These are phyloP conservation scores for Phascolomyces articulosus DNA, from an alignment of 371 early-diverging fungal species.

Conservation along the genomic window DNA sequence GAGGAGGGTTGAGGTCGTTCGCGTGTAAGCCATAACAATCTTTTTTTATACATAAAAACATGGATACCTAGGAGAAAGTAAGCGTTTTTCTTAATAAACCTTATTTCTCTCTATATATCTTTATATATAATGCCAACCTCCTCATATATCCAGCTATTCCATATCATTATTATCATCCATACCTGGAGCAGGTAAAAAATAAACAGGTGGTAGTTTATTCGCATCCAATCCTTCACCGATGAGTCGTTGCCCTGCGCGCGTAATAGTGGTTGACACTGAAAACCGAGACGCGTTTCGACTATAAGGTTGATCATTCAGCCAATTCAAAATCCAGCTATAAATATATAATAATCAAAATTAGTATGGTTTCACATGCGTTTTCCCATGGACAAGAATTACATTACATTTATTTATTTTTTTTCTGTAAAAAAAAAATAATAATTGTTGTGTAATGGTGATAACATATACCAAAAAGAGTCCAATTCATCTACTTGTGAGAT, in stretches of 20 bases:
- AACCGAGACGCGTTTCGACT: slow-evolving; percentile 57
- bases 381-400: no score
- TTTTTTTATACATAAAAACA: slow-evolving; percentile 58
- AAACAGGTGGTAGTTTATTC: slow-evolving; percentile 47
- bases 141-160: no score
- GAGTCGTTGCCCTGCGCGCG: slow-evolving; percentile 48
- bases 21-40: slow-evolving; percentile 59
- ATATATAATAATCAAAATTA: not conserved
- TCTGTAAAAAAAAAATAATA: no score
- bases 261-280: slow-evolving; percentile 61
- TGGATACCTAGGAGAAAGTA: slow-evolving; percentile 45
- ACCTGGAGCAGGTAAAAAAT: slow-evolving; percentile 70
- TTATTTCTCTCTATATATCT: no score
- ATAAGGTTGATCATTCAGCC: slow-evolving; percentile 66
- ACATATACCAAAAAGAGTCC: no score
- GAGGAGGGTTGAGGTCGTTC: slow-evolving; percentile 43
- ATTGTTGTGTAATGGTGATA: no score
- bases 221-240: slow-evolving; percentile 54
- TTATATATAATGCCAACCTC: no score
- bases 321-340: slow-evolving; percentile 57
- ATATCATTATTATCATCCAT: slow-evolving; percentile 6
- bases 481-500: no score
- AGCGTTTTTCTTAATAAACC: no score
- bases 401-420: no score
- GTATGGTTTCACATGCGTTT: no score